A percentile compares a stretch with the other conserved stretches of the same genome.
These are phyloP conservation scores for Cichorium intybus DNA, from an alignment of 140 eudicot genomes.

Conservation along the genomic window DNA sequence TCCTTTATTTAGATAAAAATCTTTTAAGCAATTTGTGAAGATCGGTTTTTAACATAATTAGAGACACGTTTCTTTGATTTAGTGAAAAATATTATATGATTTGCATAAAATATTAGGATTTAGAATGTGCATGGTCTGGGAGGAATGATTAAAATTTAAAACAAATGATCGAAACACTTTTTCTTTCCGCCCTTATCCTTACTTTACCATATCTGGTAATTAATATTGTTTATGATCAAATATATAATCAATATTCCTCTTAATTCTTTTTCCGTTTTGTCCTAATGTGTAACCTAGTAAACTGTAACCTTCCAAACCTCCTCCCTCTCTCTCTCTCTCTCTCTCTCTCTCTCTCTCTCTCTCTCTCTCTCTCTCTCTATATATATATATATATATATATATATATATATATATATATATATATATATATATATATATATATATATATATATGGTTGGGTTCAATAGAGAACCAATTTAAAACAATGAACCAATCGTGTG, in stretches of 20 bases:
- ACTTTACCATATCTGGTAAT: constrained; percentile 32
- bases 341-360: too few relatives aligned
- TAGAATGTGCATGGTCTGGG: constrained; percentile 18
- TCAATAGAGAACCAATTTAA: too few relatives aligned
- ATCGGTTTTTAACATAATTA: not conserved
- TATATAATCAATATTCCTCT: not conserved
- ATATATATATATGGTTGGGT: too few relatives aligned
- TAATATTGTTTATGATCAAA: constrained; percentile 8
- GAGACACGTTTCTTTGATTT: not conserved
- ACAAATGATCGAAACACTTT: constrained; percentile 21
- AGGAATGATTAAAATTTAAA: constrained; percentile 24
- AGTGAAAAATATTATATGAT: not conserved
- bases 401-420: too few relatives aligned
- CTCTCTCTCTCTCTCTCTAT: too few relatives aligned
- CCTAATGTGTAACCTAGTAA: not conserved
- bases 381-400: too few relatives aligned
- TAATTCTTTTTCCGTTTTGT: constrained; percentile 3
- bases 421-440: too few relatives aligned
- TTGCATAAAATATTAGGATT: not conserved
- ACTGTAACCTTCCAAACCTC: constrained; percentile 10
- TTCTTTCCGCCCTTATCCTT: constrained; percentile 41
- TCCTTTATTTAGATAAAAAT: too few relatives aligned
- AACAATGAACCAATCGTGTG: too few relatives aligned
- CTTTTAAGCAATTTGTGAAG: not conserved
- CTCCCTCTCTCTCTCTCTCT: not conserved